phyloP scores from a whole-genome alignment of 345 rosid species.

The Turnera subulata region DNA sequence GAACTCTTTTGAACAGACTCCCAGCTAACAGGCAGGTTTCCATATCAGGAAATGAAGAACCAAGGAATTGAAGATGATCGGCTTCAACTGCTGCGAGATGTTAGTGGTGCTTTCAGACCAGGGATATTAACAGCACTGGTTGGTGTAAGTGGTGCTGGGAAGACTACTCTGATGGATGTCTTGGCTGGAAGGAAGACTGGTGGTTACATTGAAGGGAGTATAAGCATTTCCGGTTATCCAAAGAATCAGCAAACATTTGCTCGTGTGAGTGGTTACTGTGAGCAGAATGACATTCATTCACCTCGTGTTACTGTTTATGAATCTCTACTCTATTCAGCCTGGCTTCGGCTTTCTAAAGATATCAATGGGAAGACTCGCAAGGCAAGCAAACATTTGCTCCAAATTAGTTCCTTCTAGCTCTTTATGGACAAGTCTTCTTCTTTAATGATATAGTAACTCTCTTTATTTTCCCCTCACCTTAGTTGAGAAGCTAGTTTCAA shows the following conservation, averaged over 20 bases:
- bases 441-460: too few relatives aligned
- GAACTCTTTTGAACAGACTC: neutral
- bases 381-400: conserved; percentile 29
- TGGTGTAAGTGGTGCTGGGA: conserved; percentile 95
- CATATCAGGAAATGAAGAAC: conserved; percentile 68
- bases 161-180: conserved; percentile 94
- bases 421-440: neutral
- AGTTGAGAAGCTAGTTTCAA: too few relatives aligned
- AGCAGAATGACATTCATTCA: conserved; percentile 91
- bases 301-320: conserved; percentile 86
- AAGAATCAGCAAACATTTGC: conserved; percentile 93
- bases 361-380: conserved; percentile 47
- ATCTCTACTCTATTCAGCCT: conserved; percentile 78
- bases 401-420: neutral
- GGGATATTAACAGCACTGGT: conserved; percentile 81
- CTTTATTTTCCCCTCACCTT: too few relatives aligned
- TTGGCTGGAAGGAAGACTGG: conserved; percentile 86
- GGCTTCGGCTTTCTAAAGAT: conserved; percentile 83
- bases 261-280: conserved; percentile 81
- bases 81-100: conserved; percentile 68
- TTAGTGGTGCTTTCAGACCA: conserved; percentile 82
- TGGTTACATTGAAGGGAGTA: conserved; percentile 73
- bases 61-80: conserved; percentile 64
- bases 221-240: conserved; percentile 72
- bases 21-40: conserved; percentile 13